Base-by-base conservation (phyloP, 257 asterid genomes). In the Petunia secreta region DNA sequence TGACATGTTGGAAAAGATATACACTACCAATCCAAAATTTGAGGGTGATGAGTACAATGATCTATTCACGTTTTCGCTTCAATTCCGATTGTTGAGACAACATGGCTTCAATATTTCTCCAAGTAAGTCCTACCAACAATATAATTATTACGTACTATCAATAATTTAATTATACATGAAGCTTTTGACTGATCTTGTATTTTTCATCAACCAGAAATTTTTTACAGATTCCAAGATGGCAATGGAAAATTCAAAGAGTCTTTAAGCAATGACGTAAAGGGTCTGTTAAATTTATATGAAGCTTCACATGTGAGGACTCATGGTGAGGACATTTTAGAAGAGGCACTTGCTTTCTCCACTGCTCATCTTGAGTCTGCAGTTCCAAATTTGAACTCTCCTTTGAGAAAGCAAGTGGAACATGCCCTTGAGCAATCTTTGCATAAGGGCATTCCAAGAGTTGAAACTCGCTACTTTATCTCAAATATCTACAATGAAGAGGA, bases 31-130 rank as follows among this genome's bases (percentile, higher is more conserved):
- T 36, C 16, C 37, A 9, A 8, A 59, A 3, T 36, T 63, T 5
- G 71, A 65, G 11, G 43, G 58, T 4, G 13, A 16, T 8, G 58
- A 71, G 10, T 57, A 52, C 76, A 4, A 46, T 7, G 82, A 83
- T 76, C 59, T 83, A 7, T 66, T 62, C 48, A 74, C 75, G 6
- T 62, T 44, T 57, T 80, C 89, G 8, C 87, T 84, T n/a, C 83
- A 80, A 25, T 85, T 83, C 54, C 83, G 87, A 52, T 36, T 85
- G 36, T 46, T 87, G 4, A 85, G 90, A 41, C 89, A 85, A 55
- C 91, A 85, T 63, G 86, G 89, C 1, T 65, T 64, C 65, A 65
- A 50, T 74, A 75, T 85, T 25, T 76, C 89, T 36, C 58, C 85
- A 3, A 87, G 90, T 87, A 87, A 2, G 25, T 25, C 25, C 25